phyloP scores from a whole-genome alignment of 768 basidiomycete genomes.

The Phlebiopsis flavidoalba region DNA sequence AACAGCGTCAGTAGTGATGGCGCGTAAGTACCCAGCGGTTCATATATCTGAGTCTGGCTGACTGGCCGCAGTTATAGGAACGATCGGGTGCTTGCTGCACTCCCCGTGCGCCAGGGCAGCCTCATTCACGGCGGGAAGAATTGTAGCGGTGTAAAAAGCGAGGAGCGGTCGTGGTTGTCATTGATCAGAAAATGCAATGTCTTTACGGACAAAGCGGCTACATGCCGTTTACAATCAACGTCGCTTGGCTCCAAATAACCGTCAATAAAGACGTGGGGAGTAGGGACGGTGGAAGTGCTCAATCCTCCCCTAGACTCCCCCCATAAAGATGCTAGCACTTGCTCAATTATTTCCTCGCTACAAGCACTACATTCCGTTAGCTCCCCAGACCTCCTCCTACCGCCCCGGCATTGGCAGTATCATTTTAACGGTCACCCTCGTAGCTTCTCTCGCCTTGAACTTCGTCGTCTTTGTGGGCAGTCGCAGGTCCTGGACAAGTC shows the following conservation, averaged over 20 bases:
- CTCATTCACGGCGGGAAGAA: too few relatives aligned
- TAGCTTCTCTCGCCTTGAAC: constrained; percentile 1
- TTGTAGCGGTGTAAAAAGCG: too few relatives aligned
- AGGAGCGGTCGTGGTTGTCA: too few relatives aligned
- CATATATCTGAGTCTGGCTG: too few relatives aligned
- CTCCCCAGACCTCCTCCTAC: not conserved
- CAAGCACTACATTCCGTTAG: not conserved
- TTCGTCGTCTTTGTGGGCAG: not conserved
- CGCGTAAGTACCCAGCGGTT: too few relatives aligned
- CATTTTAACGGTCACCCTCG: not conserved
- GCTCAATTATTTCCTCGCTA: not conserved
- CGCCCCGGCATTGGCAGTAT: not conserved
- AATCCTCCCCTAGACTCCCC: too few relatives aligned
- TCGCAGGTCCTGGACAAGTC: not conserved
- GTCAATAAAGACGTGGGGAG: not conserved
- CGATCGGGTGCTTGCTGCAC: too few relatives aligned
- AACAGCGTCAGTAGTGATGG: too few relatives aligned
- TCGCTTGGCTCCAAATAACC: not conserved
- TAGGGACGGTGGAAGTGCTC: too few relatives aligned
- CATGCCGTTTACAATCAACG: not conserved
- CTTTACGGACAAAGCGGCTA: not conserved
- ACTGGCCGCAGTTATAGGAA: too few relatives aligned
- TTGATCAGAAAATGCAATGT: too few relatives aligned
- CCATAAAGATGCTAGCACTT: not conserved
- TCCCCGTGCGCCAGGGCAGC: too few relatives aligned